Evolutionary conservation across 2,329 filamentous ascomycete genomes (phyloP), one percentile per base, ranked within the genome.

Genomic region (Malbranchea cinnamomea): DNA sequence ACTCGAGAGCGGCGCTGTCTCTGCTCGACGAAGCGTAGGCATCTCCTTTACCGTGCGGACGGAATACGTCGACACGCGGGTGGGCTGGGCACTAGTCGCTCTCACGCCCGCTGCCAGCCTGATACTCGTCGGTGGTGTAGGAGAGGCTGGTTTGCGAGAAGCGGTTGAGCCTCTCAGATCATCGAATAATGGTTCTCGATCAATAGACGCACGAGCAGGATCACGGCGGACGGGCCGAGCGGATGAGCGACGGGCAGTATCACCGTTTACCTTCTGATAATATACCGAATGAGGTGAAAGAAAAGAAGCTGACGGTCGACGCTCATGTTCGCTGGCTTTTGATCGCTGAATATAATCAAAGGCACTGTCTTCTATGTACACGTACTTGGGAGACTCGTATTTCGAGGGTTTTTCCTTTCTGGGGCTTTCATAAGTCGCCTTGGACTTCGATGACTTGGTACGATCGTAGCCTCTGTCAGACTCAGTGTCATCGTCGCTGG

Each of bases 331-430:
- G 15, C 33, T 40, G 22, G 36, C 41, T 35, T 46, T 50, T 16
- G 51, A 48, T 12, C 49, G 48, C 26, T 41, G 39, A 28, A 62
- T 60, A 37, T 62, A 60, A 28, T 53, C 46, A 30, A 47, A 43
- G 8, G 53, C 53, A 15, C 39, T 41, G 24, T 37, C 38, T 19
- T 50, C 45, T 28, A 45, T 39, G 30, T 38, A 40, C 23, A 55
- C 46, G 18, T 52, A 43, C 39, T 57, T 59, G 10, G 37, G 31
- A 15, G 42, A 42, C 14, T 47, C 39, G 38, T 24, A 49, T 11
- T 36, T 41, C 15, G 10, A 12, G 9, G 24, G 17, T 14, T 12
- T 14, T 5, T n/a, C 10, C 6, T 4, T 9, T 9, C 4, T 10
- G 5, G 10, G 6, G 13, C 22, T 23, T 17, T 32, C 26, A 10